Conservation (phyloP, 2,329 filamentous ascomycete genomes). For the Saccharata proteae region DNA sequence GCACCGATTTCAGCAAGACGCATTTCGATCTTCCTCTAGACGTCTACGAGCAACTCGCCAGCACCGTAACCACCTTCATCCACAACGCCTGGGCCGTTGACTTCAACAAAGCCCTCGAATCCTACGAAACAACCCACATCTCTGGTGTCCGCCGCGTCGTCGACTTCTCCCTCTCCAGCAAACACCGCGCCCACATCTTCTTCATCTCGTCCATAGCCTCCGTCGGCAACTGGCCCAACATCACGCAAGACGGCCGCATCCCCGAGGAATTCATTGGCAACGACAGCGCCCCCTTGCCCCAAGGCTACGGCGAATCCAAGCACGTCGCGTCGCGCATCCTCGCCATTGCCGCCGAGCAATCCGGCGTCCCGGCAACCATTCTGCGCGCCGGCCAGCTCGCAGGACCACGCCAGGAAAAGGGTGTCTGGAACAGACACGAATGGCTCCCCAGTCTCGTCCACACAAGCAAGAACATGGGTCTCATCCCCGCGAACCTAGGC, state of each 20-base stretch:
- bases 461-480: slow-evolving; percentile 13
- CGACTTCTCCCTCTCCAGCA: slow-evolving; percentile 20
- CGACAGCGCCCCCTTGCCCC: slow-evolving; percentile 15
- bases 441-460: slow-evolving; percentile 18
- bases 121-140: slow-evolving; percentile 19
- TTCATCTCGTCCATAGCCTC: slow-evolving; percentile 29
- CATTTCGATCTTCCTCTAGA: slow-evolving; percentile 8
- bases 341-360: slow-evolving; percentile 15
- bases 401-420: slow-evolving; percentile 13
- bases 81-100: slow-evolving; percentile 29
- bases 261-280: slow-evolving; percentile 20
- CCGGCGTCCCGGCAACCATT: slow-evolving; percentile 15
- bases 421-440: slow-evolving; percentile 17
- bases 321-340: slow-evolving; percentile 22
- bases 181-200: slow-evolving; percentile 16
- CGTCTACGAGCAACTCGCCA: background rate
- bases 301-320: slow-evolving; percentile 29
- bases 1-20: slow-evolving; percentile 8
- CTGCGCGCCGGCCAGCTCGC: slow-evolving; percentile 20
- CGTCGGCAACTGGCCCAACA: slow-evolving; percentile 16
- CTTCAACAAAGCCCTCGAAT: slow-evolving; percentile 22
- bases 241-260: slow-evolving; percentile 10
- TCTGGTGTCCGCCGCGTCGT: slow-evolving; percentile 21
- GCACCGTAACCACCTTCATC: slow-evolving; percentile 18
- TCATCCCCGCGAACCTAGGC: slow-evolving; percentile 12